phyloP scores from a whole-genome alignment of 2,329 filamentous ascomycete genomes.

The Talaromyces atroroseus region DNA sequence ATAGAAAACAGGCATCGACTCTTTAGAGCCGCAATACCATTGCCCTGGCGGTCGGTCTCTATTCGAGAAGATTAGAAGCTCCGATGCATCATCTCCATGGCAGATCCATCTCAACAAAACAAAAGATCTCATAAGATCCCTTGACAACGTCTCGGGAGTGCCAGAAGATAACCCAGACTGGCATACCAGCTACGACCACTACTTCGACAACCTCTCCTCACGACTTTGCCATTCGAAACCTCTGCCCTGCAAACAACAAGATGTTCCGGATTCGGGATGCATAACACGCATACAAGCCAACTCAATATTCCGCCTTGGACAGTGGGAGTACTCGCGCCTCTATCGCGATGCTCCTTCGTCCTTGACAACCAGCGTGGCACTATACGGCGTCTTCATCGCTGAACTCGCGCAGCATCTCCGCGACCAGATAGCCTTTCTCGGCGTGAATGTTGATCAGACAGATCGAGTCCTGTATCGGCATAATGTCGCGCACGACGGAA shows the following conservation, averaged over 20 bases:
- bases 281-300: conserved; percentile 60
- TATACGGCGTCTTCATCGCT: conserved; percentile 68
- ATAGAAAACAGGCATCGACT: conserved; percentile 53
- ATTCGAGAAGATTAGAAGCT: conserved; percentile 34
- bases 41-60: conserved; percentile 52
- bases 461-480: conserved; percentile 56
- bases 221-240: conserved; percentile 70
- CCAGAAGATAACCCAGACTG: conserved; percentile 53
- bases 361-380: conserved; percentile 56
- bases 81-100: conserved; percentile 51
- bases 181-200: conserved; percentile 67
- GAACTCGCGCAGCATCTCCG: conserved; percentile 65
- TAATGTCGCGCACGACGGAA: conserved; percentile 77
- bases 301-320: conserved; percentile 66
- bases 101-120: conserved; percentile 57
- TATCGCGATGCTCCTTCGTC: conserved; percentile 63
- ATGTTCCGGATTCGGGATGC: conserved; percentile 43
- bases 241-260: conserved; percentile 59
- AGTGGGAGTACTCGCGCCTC: conserved; percentile 76
- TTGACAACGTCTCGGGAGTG: conserved; percentile 67
- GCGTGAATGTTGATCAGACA: conserved; percentile 28
- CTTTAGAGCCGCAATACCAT: conserved; percentile 66
- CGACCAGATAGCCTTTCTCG: conserved; percentile 34
- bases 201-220: conserved; percentile 77
- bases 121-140: conserved; percentile 48